phyloP scores from a whole-genome alignment of 2,329 filamentous ascomycete genomes.

The Fusarium cyanostomum region DNA sequence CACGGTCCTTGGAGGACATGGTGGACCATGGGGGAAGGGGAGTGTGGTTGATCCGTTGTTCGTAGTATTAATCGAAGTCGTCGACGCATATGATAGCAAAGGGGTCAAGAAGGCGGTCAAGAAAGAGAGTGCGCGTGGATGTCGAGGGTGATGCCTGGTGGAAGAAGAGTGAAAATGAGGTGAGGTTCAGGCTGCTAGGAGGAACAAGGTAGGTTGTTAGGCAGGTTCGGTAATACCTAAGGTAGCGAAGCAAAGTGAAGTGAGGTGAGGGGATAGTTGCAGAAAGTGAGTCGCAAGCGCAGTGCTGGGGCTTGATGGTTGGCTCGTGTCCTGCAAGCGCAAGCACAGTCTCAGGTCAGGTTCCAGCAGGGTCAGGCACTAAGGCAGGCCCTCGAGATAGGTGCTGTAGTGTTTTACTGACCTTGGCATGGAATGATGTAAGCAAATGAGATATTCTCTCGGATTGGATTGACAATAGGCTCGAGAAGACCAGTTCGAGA shows the following conservation, averaged over 20 bases:
- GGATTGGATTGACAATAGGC: not conserved
- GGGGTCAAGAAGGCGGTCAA: constrained; percentile 27
- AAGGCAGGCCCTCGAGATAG: constrained; percentile 25
- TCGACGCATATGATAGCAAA: constrained; percentile 13
- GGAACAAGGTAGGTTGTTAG: constrained; percentile 12
- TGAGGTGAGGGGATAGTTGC: constrained; percentile 35
- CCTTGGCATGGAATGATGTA: not conserved
- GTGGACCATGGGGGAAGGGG: constrained; percentile 42
- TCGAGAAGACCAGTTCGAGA: not conserved
- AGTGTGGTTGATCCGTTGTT: constrained; percentile 14
- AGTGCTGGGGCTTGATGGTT: constrained; percentile 30
- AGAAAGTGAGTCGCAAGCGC: constrained; percentile 31
- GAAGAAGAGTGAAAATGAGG: constrained; percentile 1
- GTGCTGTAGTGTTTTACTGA: too few relatives aligned
- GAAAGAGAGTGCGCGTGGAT: constrained; percentile 16
- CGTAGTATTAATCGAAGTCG: constrained; percentile 9
- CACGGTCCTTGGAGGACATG: constrained; percentile 56
- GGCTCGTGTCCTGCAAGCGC: constrained; percentile 23
- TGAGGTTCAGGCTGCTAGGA: constrained; percentile 13
- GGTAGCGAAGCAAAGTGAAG: constrained; percentile 17
- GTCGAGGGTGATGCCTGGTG: constrained; percentile 2
- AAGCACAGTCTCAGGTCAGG: constrained; percentile 27
- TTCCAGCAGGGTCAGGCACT: constrained; percentile 29
- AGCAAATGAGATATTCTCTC: not conserved
- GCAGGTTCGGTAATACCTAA: constrained; percentile 14